Evolutionary conservation across 805 yeast species (phyloP).

Genomic region (Candida piceae): DNA sequence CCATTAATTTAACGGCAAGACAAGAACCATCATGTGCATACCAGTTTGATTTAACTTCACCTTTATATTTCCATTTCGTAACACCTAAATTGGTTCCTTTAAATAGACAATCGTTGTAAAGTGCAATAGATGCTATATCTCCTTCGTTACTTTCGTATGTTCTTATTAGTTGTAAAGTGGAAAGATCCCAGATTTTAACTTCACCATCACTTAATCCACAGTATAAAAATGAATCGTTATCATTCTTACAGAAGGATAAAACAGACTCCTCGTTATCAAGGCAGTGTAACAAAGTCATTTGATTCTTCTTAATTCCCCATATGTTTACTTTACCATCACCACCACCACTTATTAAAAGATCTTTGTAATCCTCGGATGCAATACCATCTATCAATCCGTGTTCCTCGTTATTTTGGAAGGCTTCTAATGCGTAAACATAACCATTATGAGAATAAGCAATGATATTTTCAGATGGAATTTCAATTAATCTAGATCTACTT

Average conservation of each 20-base stretch:
- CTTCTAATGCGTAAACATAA: slow-evolving; percentile 68
- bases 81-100: slow-evolving; percentile 53
- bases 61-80: slow-evolving; percentile 46
- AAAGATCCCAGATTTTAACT: slow-evolving; percentile 82
- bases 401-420: slow-evolving; percentile 21
- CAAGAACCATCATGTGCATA: slow-evolving; percentile 51
- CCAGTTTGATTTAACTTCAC: slow-evolving; percentile 43
- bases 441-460: slow-evolving; percentile 88
- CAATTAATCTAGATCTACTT: slow-evolving; percentile 40
- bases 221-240: slow-evolving; percentile 64
- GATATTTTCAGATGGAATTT: slow-evolving; percentile 62
- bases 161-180: slow-evolving; percentile 64
- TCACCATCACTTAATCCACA: slow-evolving; percentile 76
- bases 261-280: slow-evolving; percentile 67
- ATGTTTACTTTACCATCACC: slow-evolving; percentile 87
- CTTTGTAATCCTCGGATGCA: slow-evolving; percentile 27
- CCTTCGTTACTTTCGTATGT: slow-evolving; percentile 37
- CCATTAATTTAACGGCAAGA: slow-evolving; percentile 49
- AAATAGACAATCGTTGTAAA: slow-evolving; percentile 53
- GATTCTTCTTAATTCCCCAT: slow-evolving; percentile 50
- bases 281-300: slow-evolving; percentile 27
- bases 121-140: slow-evolving; percentile 58
- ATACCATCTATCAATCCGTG: slow-evolving; percentile 18
- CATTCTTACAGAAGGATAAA: slow-evolving; percentile 58
- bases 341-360: slow-evolving; percentile 62